Evolutionary conservation across 1,139 yeast species (phyloP).

Genomic region (Geotrichum phurueaensis): DNA sequence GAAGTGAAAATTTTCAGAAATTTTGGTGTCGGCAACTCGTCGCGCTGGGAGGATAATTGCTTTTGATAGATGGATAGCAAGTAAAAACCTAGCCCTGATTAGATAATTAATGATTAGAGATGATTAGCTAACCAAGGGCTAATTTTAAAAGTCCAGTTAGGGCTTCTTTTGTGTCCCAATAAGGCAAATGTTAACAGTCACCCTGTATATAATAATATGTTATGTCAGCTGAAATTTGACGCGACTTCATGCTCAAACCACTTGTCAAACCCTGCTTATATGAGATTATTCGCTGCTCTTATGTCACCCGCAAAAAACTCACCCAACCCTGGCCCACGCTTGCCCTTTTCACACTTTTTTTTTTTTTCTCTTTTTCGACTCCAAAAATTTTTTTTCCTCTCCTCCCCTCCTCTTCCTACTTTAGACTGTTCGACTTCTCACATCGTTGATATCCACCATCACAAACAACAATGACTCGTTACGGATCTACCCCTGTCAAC

Average conservation of each 20-base stretch:
- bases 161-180: neutral
- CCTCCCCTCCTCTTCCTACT: neutral
- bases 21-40: neutral
- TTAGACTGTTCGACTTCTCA: conserved; percentile 10
- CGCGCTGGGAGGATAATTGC: neutral
- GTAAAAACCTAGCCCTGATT: neutral
- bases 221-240: neutral
- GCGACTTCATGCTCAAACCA: neutral
- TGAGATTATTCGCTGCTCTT: neutral
- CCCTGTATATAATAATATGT: neutral
- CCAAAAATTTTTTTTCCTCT: neutral
- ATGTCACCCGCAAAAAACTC: neutral
- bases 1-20: conserved; percentile 4
- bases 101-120: neutral
- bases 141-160: neutral
- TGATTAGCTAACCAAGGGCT: neutral
- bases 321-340: neutral
- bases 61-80: neutral
- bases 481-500: conserved; percentile 98
- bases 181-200: neutral
- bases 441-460: conserved; percentile 15
- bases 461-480: conserved; percentile 63
- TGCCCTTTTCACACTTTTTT: neutral
- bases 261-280: neutral
- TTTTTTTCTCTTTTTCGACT: neutral